These are phyloP conservation scores for Leccinum disarticulatum DNA, from an alignment of 768 basidiomycete genomes.

Conservation along the genomic window DNA sequence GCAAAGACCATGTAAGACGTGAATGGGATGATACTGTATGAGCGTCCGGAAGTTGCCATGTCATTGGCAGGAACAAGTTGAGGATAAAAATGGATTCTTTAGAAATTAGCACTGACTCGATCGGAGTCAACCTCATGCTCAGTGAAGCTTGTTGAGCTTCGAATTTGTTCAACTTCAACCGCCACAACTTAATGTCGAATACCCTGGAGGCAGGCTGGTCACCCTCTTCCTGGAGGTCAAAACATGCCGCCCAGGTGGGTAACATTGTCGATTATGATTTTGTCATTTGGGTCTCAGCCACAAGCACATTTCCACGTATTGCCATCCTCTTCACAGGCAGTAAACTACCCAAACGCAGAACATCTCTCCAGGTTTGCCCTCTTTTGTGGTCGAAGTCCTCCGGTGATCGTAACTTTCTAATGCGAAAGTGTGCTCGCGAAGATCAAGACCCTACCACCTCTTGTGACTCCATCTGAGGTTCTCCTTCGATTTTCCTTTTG, in stretches of 20 bases:
- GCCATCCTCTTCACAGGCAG: constrained; percentile 45
- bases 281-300: background rate
- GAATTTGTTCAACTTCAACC: background rate
- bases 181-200: constrained; percentile 9
- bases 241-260: constrained; percentile 71
- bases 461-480: constrained; percentile 93
- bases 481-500: constrained; percentile 25
- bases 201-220: constrained; percentile 47
- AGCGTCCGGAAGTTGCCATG: no score
- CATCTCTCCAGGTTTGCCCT: constrained; percentile 54
- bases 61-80: no score
- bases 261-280: background rate
- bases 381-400: background rate
- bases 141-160: background rate
- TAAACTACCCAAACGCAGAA: constrained; percentile 65
- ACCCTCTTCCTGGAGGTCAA: constrained; percentile 78
- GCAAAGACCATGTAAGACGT: no score
- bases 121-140: no score
- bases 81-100: no score
- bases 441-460: constrained; percentile 76
- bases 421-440: constrained; percentile 69
- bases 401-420: background rate
- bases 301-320: background rate
- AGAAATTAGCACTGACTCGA: no score
- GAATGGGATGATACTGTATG: no score